phyloP scores from a whole-genome alignment of 2,329 filamentous ascomycete genomes.

The Periconia digitata region DNA sequence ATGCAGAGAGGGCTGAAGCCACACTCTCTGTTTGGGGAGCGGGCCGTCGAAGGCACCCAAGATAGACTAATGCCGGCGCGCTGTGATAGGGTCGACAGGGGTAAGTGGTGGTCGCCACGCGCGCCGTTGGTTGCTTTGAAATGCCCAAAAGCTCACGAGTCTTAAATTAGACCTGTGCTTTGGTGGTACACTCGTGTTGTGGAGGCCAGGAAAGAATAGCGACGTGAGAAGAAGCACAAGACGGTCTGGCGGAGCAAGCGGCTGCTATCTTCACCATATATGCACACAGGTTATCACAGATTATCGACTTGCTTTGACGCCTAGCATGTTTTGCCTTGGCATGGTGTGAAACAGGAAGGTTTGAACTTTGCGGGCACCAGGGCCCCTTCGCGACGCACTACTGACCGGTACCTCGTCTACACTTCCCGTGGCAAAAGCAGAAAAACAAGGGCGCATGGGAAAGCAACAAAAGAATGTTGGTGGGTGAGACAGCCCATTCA shows the following conservation, averaged over 20 bases:
- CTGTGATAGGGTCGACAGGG: slow-evolving; percentile 14
- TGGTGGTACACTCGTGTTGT: no score
- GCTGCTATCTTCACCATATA: no score
- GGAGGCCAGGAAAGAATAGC: no score
- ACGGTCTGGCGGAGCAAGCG: no score
- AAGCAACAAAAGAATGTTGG: no score
- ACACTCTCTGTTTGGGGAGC: neutral
- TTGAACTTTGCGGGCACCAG: neutral
- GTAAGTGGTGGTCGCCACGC: neutral
- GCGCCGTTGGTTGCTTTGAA: neutral
- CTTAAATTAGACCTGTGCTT: neutral
- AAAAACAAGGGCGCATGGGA: neutral
- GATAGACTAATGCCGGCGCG: neutral
- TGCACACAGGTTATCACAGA: no score
- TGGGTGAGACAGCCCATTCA: no score
- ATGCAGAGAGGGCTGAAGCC: neutral
- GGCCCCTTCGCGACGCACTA: neutral
- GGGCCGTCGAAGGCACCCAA: neutral
- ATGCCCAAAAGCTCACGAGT: neutral
- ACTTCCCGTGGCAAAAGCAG: neutral
- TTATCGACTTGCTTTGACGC: neutral
- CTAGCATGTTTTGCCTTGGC: neutral
- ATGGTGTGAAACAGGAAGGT: neutral
- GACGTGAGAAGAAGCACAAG: no score
- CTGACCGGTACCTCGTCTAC: neutral